Conservation (phyloP, 2,329 filamentous ascomycete species). For the Thermothelomyces thermophilus region DNA sequence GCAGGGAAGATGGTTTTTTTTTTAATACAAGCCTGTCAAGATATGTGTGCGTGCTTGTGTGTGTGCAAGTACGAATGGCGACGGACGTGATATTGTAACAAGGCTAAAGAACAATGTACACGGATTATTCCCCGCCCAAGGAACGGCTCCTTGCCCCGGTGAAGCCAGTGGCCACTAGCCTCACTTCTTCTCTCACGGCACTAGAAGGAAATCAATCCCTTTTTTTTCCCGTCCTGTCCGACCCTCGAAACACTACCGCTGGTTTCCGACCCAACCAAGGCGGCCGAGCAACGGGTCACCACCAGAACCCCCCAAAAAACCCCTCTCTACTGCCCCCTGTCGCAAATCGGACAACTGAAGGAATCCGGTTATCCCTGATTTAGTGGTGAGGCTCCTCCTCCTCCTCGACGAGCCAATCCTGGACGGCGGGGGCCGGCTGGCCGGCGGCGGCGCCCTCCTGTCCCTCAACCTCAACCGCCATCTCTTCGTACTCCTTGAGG, state of each 20-base stretch:
- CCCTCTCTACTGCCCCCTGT: background rate
- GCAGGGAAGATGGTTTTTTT: no score
- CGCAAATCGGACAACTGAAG: no score
- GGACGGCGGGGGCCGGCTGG: slow-evolving; percentile 50
- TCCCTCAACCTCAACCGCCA: slow-evolving; percentile 92
- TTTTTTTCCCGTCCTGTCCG: slow-evolving; percentile 1
- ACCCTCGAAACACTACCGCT: background rate
- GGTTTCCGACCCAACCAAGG: background rate
- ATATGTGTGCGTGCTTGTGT: background rate
- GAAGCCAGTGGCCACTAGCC: background rate
- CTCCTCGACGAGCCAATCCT: slow-evolving; percentile 82
- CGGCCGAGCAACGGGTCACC: background rate
- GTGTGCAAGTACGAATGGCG: background rate
- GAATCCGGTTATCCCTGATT: background rate
- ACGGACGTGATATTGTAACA: slow-evolving; percentile 20
- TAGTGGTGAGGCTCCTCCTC: slow-evolving; percentile 50
- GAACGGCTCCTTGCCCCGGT: slow-evolving; percentile 6
- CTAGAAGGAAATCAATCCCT: slow-evolving; percentile 2
- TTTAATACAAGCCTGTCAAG: background rate
- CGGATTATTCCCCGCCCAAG: slow-evolving; percentile 30
- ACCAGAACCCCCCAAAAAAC: background rate
- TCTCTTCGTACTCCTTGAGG: slow-evolving; percentile 88
- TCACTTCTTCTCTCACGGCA: background rate
- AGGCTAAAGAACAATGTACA: slow-evolving; percentile 33
- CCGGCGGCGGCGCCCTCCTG: slow-evolving; percentile 58